phyloP scores from a whole-genome alignment of 2,329 filamentous ascomycete genomes.

The Macrophomina pseudophaseolina region DNA sequence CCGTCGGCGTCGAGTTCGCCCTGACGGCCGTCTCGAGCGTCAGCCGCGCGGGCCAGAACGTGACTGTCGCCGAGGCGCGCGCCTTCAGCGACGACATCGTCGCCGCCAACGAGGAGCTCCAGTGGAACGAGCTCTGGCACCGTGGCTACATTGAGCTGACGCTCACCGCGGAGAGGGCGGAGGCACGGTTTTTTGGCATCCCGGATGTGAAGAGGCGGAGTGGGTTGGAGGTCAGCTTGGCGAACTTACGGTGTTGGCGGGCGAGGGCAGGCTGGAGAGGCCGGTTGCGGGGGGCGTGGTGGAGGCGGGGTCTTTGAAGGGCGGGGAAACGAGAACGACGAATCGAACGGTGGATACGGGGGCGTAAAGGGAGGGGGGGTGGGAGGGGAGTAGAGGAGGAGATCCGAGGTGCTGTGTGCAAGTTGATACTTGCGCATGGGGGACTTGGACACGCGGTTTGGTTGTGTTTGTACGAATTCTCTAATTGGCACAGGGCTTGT shows the following conservation, averaged over 20 bases:
- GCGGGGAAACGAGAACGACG: constrained; percentile 43
- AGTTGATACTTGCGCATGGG: background rate
- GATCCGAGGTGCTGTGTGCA: background rate
- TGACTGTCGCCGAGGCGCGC: background rate
- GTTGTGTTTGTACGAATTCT: no score
- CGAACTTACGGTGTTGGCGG: constrained; percentile 69
- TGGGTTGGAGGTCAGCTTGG: constrained; percentile 67
- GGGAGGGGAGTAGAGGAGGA: no score
- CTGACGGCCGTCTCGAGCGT: constrained; percentile 68
- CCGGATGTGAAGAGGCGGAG: constrained; percentile 66
- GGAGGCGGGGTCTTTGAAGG: constrained; percentile 62
- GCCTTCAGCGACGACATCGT: constrained; percentile 36
- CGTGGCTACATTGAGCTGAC: constrained; percentile 73
- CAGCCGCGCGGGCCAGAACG: background rate
- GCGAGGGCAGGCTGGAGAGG: constrained; percentile 63
- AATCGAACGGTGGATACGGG: constrained; percentile 35
- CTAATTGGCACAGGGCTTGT: no score
- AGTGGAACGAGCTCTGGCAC: constrained; percentile 77
- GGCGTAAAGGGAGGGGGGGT: no score
- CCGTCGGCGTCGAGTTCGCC: constrained; percentile 59
- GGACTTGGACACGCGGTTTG: no score
- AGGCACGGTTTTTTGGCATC: constrained; percentile 68
- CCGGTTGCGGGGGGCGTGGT: constrained; percentile 56
- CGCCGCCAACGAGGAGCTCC: constrained; percentile 64
- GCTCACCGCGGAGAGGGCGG: constrained; percentile 44